These are phyloP conservation scores for Amylostereum chailletii DNA, from an alignment of 1,284 basidiomycete genomes.

Conservation along the genomic window DNA sequence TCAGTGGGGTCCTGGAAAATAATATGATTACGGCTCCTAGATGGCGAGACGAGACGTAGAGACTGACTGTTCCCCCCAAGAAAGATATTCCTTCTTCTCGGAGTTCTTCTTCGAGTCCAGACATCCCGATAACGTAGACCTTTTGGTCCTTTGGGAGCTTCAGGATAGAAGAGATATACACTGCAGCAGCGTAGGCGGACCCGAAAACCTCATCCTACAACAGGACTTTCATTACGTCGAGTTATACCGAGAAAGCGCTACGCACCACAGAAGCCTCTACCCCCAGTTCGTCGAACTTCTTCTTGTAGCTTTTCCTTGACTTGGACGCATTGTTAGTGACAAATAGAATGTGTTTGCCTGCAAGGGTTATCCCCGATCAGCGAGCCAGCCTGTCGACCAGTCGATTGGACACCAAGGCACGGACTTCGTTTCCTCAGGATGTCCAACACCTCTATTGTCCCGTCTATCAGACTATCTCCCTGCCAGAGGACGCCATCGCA, in stretches of 20 bases:
- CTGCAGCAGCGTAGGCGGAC: slow-evolving; percentile 89
- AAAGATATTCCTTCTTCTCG: slow-evolving; percentile 72
- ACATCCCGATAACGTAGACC: slow-evolving; percentile 93
- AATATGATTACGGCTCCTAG: slow-evolving; percentile 3
- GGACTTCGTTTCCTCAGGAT: slow-evolving; percentile 57
- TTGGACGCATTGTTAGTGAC: slow-evolving; percentile 99
- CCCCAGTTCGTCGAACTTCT: slow-evolving; percentile 86
- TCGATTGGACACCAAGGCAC: slow-evolving; percentile 19
- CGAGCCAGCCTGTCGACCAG: slow-evolving; percentile 1
- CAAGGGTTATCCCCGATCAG: slow-evolving; percentile 1
- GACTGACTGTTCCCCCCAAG: slow-evolving; percentile 79
- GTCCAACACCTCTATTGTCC: slow-evolving; percentile 65
- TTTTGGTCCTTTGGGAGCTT: slow-evolving; percentile 88
- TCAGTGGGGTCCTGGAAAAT: slow-evolving; percentile 69
- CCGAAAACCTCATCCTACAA: slow-evolving; percentile 89
- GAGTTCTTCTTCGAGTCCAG: slow-evolving; percentile 90
- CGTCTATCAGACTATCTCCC: slow-evolving; percentile 75
- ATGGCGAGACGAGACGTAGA: neutral
- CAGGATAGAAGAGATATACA: slow-evolving; percentile 86
- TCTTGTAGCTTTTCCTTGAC: slow-evolving; percentile 80
- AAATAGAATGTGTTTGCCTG: slow-evolving; percentile 86
- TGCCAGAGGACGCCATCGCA: slow-evolving; percentile 96
- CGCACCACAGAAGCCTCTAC: slow-evolving; percentile 79
- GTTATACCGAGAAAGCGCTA: slow-evolving; percentile 10
- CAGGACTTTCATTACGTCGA: neutral